Evolutionary conservation across 1,284 basidiomycete species (phyloP).

Genomic region (Ganoderma sinense): DNA sequence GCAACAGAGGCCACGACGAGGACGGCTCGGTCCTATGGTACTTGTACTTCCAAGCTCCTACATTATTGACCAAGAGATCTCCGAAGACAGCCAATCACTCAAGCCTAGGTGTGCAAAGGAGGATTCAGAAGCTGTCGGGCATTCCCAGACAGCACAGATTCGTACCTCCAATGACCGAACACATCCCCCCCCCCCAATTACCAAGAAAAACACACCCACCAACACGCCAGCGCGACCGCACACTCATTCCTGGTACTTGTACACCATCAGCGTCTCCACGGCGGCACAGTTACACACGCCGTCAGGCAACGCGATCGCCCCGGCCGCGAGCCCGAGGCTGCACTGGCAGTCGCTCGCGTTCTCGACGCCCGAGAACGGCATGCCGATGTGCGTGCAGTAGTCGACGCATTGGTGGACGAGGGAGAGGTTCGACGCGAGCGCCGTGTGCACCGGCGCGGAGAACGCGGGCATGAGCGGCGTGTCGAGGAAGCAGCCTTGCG

Average conservation of each 20-base stretch:
- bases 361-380: slow-evolving; percentile 23
- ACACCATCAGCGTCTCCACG: slow-evolving; percentile 23
- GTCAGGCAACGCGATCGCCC: slow-evolving; percentile 9
- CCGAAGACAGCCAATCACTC: neutral
- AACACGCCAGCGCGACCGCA: neutral
- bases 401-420: slow-evolving; percentile 21
- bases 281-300: slow-evolving; percentile 22
- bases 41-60: neutral
- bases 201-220: too few relatives aligned
- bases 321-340: slow-evolving; percentile 16
- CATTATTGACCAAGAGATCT: neutral
- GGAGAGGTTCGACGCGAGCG: slow-evolving; percentile 22
- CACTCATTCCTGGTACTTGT: slow-evolving; percentile 9
- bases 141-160: neutral
- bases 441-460: slow-evolving; percentile 15
- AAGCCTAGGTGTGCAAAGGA: neutral
- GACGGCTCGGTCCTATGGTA: neutral
- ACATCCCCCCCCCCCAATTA: too few relatives aligned
- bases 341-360: slow-evolving; percentile 27
- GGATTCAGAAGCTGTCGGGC: neutral
- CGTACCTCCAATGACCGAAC: neutral
- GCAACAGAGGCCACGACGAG: neutral
- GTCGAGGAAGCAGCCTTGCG: slow-evolving; percentile 26
- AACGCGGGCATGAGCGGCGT: slow-evolving; percentile 18
- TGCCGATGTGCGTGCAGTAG: slow-evolving; percentile 22